phyloP scores from a whole-genome alignment of 208 protist genomes.

The Blastocrithidia nonstop region DNA sequence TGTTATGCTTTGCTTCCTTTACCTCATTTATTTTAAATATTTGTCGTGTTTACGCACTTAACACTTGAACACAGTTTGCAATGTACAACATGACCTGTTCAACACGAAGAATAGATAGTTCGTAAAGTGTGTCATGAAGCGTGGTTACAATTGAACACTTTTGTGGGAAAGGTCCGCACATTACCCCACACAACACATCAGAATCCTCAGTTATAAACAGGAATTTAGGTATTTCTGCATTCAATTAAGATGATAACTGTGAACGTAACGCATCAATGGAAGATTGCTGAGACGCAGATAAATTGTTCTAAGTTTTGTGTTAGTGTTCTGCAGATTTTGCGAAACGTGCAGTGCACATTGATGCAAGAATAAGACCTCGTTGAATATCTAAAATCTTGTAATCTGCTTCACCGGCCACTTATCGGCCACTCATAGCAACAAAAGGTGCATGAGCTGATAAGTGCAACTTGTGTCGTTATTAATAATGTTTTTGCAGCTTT shows the following conservation, averaged over 20 bases:
- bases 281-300: too few relatives aligned
- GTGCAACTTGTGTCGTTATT: background rate
- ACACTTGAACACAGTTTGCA: slow-evolving; percentile 51
- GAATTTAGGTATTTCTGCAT: slow-evolving; percentile 44
- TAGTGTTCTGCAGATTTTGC: background rate
- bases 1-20: too few relatives aligned
- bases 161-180: slow-evolving; percentile 67
- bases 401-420: slow-evolving; percentile 73
- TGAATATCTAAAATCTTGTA: slow-evolving; percentile 81
- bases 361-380: slow-evolving; percentile 21
- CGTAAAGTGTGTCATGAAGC: slow-evolving; percentile 60
- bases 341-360: slow-evolving; percentile 8
- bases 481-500: slow-evolving; percentile 20
- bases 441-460: slow-evolving; percentile 5
- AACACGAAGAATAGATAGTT: slow-evolving; percentile 46
- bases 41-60: slow-evolving; percentile 11
- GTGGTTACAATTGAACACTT: slow-evolving; percentile 58
- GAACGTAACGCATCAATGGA: slow-evolving; percentile 1
- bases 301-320: background rate
- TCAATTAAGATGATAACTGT: slow-evolving; percentile 2
- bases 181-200: slow-evolving; percentile 59
- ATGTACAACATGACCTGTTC: slow-evolving; percentile 57
- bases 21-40: slow-evolving; percentile 6
- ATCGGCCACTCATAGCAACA: slow-evolving; percentile 55
- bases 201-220: slow-evolving; percentile 81